Conservation (phyloP, 1,139 yeast species). For the Geotrichum fermentans region DNA sequence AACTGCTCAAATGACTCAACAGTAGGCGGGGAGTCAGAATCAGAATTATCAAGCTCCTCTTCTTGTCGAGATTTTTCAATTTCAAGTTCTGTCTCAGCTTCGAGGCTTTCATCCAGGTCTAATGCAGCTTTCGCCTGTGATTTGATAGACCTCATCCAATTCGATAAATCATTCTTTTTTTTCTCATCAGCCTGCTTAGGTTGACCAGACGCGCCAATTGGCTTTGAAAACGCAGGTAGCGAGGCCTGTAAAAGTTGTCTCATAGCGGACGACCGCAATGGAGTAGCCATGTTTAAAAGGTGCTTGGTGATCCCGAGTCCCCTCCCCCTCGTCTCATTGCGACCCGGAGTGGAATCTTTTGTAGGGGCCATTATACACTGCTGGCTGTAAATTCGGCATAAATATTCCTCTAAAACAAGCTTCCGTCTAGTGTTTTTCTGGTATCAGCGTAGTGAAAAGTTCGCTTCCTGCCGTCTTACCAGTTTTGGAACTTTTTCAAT, state of each 20-base stretch:
- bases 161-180: constrained; percentile 40
- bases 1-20: constrained; percentile 45
- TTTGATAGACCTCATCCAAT: constrained; percentile 51
- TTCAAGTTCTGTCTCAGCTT: constrained; percentile 40
- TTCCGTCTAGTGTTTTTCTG: background rate
- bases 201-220: background rate
- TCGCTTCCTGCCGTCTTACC: too few species aligned
- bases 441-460: background rate
- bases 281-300: constrained; percentile 7
- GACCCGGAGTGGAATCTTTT: background rate
- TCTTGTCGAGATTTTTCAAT: constrained; percentile 34
- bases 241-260: constrained; percentile 17
- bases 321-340: background rate
- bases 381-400: too few species aligned
- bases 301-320: background rate
- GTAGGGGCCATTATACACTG: background rate
- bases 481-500: too few species aligned
- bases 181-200: constrained; percentile 6
- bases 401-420: too few species aligned
- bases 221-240: constrained; percentile 7
- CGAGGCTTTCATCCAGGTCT: constrained; percentile 26
- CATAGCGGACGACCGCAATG: constrained; percentile 15
- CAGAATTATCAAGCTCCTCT: constrained; percentile 34
- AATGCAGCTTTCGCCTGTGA: constrained; percentile 38
- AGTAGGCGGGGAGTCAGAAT: constrained; percentile 35